A percentile compares a stretch with the other conserved stretches of the same genome.
These are phyloP conservation scores for Quillaja saponaria DNA, from an alignment of 306 rosid species.

Conservation along the genomic window DNA sequence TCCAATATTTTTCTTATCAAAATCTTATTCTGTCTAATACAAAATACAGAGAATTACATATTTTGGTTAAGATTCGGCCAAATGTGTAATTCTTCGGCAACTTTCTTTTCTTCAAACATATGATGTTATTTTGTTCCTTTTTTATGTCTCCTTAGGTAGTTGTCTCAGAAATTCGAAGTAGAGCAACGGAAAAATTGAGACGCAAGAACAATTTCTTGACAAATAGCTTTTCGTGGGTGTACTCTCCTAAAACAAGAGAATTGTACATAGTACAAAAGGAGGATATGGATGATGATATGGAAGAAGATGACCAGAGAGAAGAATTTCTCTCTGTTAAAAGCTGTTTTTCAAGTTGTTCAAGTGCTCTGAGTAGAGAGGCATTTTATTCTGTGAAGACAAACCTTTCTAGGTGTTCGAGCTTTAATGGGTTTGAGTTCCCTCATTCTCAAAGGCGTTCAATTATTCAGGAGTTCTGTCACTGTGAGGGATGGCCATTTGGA, in stretches of 20 bases:
- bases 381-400: constrained; percentile 64
- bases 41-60: no score
- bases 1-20: no score
- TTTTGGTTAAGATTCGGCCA: no score
- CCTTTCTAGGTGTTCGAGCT: constrained; percentile 70
- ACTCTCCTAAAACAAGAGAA: constrained; percentile 55
- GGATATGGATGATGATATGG: constrained; percentile 20
- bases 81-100: background rate
- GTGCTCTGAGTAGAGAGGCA: constrained; percentile 48
- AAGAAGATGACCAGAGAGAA: constrained; percentile 44
- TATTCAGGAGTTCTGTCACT: constrained; percentile 73
- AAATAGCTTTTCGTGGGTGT: constrained; percentile 58
- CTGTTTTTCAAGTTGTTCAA: constrained; percentile 60
- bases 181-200: constrained; percentile 63
- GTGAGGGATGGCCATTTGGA: constrained; percentile 97
- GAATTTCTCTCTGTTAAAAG: constrained; percentile 72
- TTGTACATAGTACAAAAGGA: constrained; percentile 26
- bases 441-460: constrained; percentile 56
- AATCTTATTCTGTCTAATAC: no score
- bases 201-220: constrained; percentile 43
- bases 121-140: background rate
- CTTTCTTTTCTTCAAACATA: background rate
- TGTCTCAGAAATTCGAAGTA: constrained; percentile 67
- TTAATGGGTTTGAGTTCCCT: constrained; percentile 48
- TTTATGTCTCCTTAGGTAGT: constrained; percentile 49